These are phyloP conservation scores for Ogataea pignaliae DNA, from an alignment of 805 yeast species.

Conservation along the genomic window DNA sequence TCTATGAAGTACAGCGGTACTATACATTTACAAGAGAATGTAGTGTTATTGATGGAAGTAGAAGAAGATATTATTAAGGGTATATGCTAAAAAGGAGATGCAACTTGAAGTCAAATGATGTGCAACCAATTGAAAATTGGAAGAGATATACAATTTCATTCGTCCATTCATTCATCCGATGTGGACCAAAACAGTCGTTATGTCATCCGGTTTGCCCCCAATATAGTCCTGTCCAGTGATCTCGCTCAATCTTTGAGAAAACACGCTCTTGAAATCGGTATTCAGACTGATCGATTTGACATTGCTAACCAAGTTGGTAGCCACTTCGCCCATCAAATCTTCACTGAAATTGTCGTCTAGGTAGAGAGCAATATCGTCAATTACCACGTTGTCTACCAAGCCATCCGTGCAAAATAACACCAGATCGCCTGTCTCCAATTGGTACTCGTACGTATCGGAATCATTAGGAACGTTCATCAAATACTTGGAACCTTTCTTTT, in stretches of 20 bases:
- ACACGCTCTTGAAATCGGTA: constrained; percentile 73
- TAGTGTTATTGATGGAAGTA: too few relatives aligned
- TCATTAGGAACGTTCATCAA: constrained; percentile 66
- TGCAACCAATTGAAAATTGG: not conserved
- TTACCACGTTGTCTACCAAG: constrained; percentile 76
- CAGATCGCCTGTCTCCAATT: constrained; percentile 67
- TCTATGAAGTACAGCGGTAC: too few relatives aligned
- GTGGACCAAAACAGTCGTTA: constrained; percentile 73
- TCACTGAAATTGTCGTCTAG: constrained; percentile 50
- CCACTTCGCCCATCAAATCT: constrained; percentile 38
- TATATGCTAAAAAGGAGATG: not conserved
- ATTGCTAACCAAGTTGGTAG: constrained; percentile 55
- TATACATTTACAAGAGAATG: too few relatives aligned
- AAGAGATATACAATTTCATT: not conserved
- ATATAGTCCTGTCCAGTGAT: constrained; percentile 63
- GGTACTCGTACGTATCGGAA: constrained; percentile 64
- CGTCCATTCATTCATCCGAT: constrained; percentile 37
- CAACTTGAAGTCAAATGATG: not conserved
- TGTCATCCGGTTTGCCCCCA: constrained; percentile 96
- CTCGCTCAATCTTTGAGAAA: constrained; percentile 70
- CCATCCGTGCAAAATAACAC: constrained; percentile 92
- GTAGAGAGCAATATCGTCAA: constrained; percentile 66
- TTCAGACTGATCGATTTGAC: constrained; percentile 72
- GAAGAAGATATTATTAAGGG: too few relatives aligned
- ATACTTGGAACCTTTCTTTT: constrained; percentile 52